Conservation (phyloP, 306 rosid species). For the Corylus americana region DNA sequence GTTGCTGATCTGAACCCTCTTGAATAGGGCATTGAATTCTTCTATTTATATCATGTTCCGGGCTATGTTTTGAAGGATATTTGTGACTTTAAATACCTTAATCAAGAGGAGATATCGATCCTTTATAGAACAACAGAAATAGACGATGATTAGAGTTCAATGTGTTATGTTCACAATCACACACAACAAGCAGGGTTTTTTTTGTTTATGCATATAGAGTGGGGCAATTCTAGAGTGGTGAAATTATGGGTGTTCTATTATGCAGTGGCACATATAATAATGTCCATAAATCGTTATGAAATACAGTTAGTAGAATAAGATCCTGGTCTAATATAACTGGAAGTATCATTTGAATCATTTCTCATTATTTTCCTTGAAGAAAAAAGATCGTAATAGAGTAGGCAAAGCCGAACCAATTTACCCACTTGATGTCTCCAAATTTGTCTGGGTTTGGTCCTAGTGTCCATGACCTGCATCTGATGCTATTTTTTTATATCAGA, state of each 20-base stretch:
- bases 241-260: neutral
- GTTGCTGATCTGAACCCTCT: neutral
- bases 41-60: too few relatives aligned
- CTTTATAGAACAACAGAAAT: neutral
- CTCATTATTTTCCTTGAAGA: neutral
- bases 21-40: too few relatives aligned
- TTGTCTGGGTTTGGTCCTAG: neutral
- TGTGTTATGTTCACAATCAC: neutral
- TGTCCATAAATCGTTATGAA: neutral
- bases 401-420: neutral
- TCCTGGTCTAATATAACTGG: neutral
- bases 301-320: neutral
- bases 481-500: neutral
- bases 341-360: neutral
- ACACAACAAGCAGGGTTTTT: neutral
- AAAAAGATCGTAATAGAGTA: neutral
- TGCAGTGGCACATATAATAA: neutral
- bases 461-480: neutral
- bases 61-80: too few relatives aligned
- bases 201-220: too few relatives aligned
- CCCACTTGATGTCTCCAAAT: neutral
- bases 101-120: too few relatives aligned
- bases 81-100: too few relatives aligned
- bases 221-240: too few relatives aligned
- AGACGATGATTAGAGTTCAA: too few relatives aligned